Conservation (phyloP, 495 filamentous ascomycete species). For the Penicillium soppii region DNA sequence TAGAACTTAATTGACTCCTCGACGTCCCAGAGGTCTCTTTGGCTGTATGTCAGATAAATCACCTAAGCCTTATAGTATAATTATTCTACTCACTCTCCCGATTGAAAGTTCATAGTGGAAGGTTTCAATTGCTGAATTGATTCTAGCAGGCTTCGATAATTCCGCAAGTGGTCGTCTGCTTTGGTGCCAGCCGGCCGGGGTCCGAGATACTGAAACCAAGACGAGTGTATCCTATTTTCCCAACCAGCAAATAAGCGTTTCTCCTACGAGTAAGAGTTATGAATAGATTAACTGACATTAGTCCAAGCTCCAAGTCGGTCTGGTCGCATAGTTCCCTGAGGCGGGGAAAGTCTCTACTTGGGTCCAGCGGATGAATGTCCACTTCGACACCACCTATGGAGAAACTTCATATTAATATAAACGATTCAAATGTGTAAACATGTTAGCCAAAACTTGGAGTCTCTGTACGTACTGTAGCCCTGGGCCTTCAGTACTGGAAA, state of each 20-base stretch:
- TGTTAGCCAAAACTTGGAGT: too few relatives aligned
- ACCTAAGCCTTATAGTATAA: too few relatives aligned
- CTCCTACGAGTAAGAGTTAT: too few relatives aligned
- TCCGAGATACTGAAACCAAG: background rate
- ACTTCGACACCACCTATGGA: constrained; percentile 23
- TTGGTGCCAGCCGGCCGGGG: background rate
- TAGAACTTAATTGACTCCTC: constrained; percentile 31
- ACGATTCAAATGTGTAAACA: background rate
- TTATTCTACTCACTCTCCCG: background rate
- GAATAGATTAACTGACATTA: constrained; percentile 22
- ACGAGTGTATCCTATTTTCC: background rate
- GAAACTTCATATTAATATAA: background rate
- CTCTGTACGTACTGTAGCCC: constrained; percentile 23
- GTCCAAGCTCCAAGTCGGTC: constrained; percentile 19
- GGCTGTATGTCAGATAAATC: background rate
- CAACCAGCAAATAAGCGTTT: too few relatives aligned
- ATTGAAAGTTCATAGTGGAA: background rate
- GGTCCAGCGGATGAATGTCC: constrained; percentile 15
- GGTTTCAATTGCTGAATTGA: background rate
- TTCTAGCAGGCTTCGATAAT: background rate
- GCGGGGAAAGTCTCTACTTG: constrained; percentile 8
- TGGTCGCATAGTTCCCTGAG: constrained; percentile 22
- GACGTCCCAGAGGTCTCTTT: constrained; percentile 24
- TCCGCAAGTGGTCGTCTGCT: background rate
- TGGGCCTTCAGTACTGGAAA: constrained; percentile 21